Evolutionary conservation across 2,329 filamentous ascomycete genomes (phyloP).

Genomic region (Ophiostoma pallidulum): DNA sequence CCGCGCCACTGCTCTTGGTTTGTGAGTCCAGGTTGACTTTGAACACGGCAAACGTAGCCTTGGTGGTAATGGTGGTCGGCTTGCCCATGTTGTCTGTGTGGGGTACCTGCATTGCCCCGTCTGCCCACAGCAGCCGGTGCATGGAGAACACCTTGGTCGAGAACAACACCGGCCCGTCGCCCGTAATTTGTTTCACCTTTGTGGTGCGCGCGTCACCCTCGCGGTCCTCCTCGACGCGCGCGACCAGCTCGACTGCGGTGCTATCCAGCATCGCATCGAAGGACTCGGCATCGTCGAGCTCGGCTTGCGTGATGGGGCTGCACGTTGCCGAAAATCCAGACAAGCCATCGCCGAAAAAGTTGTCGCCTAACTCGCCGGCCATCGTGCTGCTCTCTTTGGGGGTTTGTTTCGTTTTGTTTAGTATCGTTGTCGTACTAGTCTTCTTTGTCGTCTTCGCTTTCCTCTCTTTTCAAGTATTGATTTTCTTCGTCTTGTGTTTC

Average conservation of each 20-base stretch:
- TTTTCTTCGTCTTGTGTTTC: background rate
- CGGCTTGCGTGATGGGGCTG: background rate
- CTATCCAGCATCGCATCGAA: background rate
- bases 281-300: background rate
- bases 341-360: no score
- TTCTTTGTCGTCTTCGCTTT: background rate
- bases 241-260: background rate
- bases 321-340: background rate
- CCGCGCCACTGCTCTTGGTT: slow-evolving; percentile 4
- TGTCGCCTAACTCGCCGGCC: background rate
- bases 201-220: background rate
- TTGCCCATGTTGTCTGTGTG: background rate
- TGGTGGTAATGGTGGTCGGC: background rate
- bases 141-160: slow-evolving; percentile 4
- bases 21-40: slow-evolving; percentile 1
- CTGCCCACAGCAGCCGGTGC: slow-evolving; percentile 10
- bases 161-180: background rate
- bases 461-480: background rate
- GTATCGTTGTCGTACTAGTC: background rate
- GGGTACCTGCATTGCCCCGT: background rate
- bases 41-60: slow-evolving; percentile 8
- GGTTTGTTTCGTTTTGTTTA: background rate
- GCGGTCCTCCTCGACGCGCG: background rate
- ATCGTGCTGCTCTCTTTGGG: background rate
- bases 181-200: background rate